Percentiles rank a stretch among this genome's conserved stretches.
Conservation (phyloP, 2,329 filamentous ascomycete species). For the Elsinoe batatas region DNA sequence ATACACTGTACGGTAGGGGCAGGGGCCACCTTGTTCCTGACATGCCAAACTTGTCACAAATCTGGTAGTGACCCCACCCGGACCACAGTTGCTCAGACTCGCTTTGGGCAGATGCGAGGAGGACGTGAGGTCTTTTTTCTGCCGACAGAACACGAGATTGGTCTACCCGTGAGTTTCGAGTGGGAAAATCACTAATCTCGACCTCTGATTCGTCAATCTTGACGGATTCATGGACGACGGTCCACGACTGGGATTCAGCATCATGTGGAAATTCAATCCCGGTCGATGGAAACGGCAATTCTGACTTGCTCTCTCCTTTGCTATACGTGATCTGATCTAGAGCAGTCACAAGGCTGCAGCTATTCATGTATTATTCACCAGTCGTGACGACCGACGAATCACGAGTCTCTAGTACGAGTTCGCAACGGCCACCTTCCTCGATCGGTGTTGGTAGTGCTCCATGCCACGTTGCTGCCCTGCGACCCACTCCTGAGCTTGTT, state of each 20-base stretch:
- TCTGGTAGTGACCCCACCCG: slow-evolving; percentile 7
- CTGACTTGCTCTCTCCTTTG: not conserved
- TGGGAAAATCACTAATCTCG: not conserved
- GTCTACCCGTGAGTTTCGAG: not conserved
- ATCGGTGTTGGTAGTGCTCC: not conserved
- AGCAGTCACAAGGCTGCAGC: not conserved
- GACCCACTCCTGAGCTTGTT: not conserved
- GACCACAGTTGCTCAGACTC: not conserved
- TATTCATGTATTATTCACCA: not conserved
- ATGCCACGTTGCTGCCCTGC: slow-evolving; percentile 12
- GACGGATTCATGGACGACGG: not conserved
- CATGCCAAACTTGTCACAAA: slow-evolving; percentile 1
- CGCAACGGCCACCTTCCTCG: slow-evolving; percentile 6
- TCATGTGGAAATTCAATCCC: not conserved
- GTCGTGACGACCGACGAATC: not conserved
- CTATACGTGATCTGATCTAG: not conserved
- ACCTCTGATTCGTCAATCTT: not conserved
- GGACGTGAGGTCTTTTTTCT: slow-evolving; percentile 7
- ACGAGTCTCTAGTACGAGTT: not conserved
- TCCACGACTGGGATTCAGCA: not conserved
- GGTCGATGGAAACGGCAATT: not conserved
- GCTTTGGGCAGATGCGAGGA: not conserved
- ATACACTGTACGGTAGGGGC: not conserved
- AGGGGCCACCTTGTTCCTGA: slow-evolving; percentile 5
- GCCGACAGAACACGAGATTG: not conserved